Percentiles rank a stretch among this genome's conserved stretches.
Conservation (phyloP, 129 eudicot genomes). For the Mikania micrantha region DNA sequence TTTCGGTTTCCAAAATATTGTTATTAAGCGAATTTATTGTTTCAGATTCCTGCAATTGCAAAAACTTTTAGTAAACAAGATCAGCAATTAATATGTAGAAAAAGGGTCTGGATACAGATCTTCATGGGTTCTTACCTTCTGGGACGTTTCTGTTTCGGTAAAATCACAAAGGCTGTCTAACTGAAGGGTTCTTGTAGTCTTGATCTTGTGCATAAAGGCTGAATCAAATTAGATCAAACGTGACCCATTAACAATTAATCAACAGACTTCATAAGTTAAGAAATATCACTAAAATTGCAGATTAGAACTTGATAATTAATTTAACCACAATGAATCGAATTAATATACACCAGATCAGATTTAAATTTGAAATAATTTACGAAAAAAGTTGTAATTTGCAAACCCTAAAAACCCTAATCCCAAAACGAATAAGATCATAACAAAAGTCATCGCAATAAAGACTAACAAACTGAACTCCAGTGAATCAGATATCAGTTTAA, state of each 20-base stretch:
- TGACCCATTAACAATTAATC: too few species aligned
- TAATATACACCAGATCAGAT: neutral
- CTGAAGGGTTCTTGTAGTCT: conserved; percentile 54
- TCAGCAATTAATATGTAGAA: neutral
- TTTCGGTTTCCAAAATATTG: conserved; percentile 20
- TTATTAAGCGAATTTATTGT: conserved; percentile 22
- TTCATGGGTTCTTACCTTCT: conserved; percentile 28
- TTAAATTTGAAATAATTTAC: neutral
- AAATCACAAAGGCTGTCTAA: conserved; percentile 69
- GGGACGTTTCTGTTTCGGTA: conserved; percentile 30
- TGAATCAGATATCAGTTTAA: too few species aligned
- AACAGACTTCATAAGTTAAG: too few species aligned
- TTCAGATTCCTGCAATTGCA: conserved; percentile 32
- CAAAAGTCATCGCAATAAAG: too few species aligned
- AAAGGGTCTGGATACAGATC: neutral
- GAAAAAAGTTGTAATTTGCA: neutral
- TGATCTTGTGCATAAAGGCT: conserved; percentile 86
- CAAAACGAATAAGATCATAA: neutral
- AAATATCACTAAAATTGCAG: too few species aligned
- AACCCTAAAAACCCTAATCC: neutral
- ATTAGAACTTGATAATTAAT: too few species aligned
- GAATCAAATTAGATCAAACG: conserved; percentile 11
- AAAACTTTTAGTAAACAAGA: neutral
- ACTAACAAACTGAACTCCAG: too few species aligned
- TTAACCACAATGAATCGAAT: neutral